Evolutionary conservation across 768 basidiomycete species (phyloP), one percentile per base, ranked within the genome.

Genomic region (Hericium coralloides): DNA sequence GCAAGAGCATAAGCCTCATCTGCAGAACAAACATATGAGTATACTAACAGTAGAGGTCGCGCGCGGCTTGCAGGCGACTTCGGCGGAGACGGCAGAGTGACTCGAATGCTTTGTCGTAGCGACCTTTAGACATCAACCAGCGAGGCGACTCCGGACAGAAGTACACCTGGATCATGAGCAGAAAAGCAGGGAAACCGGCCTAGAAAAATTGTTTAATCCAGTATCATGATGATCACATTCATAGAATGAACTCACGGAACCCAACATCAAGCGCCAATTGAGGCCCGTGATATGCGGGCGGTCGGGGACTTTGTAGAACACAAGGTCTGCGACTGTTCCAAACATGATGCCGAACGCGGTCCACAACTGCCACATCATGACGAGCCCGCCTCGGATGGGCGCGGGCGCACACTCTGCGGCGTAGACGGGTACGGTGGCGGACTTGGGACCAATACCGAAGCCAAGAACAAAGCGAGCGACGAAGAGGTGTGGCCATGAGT

Each of bases 321-420:
- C 74, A 50, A 91, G 68, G 68, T 88, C 87, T 60, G 84, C 76
- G 50, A 77, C 75, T 64, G 82, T 84, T 20, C 89, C 89, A 3
- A 91, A 57, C 72, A 83, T 79, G 69, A 92, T 89, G 58, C 91
- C 91, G 65, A 92, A 92, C 0, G 88, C 89, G 2, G 89, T 91
- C 89, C 89, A 92, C 74, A 89, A 76, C 69, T 92, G 89, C 71
- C 93, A 95, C 66, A 82, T 87, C 92, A 94, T 95, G 57, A 92
- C 89, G 26, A 95, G 80, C 1, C 85, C 92, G 56, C 93, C 93
- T 64, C 94, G 84, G 56, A 98, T 91, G 15, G 73, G 72, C 0
- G 92, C 83, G 0, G 94, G 94, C 0, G 85, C 75, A 66, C 86
- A 85, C 69, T 98, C 89, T 1, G 87, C 84, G 0, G 85, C 80